These are phyloP conservation scores for Tetradesmus lagerheimii DNA, from an alignment of 139 green algal species.

Conservation along the genomic window DNA sequence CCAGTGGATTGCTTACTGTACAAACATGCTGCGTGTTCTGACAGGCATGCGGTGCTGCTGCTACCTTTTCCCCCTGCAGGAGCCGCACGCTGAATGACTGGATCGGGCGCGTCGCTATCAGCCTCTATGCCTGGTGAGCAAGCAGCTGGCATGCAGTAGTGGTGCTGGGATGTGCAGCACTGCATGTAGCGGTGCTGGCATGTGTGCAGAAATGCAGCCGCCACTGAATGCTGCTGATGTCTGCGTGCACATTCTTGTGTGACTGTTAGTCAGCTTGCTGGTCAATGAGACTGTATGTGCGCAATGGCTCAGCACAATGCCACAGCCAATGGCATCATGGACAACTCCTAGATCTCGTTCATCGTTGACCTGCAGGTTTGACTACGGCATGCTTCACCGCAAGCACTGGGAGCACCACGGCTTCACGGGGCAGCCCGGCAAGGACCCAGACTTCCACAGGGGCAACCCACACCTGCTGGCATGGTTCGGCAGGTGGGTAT, in stretches of 20 bases:
- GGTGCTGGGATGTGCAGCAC: too few relatives aligned
- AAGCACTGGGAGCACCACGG: constrained; percentile 71
- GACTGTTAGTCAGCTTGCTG: too few relatives aligned
- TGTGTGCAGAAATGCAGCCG: not conserved
- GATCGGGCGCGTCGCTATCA: constrained; percentile 55
- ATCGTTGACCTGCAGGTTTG: constrained; percentile 32
- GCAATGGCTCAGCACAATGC: too few relatives aligned
- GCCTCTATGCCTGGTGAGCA: constrained; percentile 53
- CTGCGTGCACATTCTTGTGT: too few relatives aligned
- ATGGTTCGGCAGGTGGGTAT: constrained; percentile 52
- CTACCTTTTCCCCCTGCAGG: constrained; percentile 43
- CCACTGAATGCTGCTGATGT: too few relatives aligned
- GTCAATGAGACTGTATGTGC: too few relatives aligned
- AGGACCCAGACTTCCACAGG: constrained; percentile 49
- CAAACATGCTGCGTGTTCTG: not conserved
- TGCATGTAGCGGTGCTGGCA: not conserved
- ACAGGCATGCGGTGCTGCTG: not conserved
- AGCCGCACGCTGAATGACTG: constrained; percentile 58
- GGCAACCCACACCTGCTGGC: constrained; percentile 54
- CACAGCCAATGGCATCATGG: too few relatives aligned
- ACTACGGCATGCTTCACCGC: constrained; percentile 45
- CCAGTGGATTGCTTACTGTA: not conserved
- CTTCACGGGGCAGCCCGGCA: constrained; percentile 49
- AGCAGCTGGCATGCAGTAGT: too few relatives aligned
- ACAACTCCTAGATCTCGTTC: too few relatives aligned